Conservation (phyloP, 805 yeast species). For the Ogataea sp. region DNA sequence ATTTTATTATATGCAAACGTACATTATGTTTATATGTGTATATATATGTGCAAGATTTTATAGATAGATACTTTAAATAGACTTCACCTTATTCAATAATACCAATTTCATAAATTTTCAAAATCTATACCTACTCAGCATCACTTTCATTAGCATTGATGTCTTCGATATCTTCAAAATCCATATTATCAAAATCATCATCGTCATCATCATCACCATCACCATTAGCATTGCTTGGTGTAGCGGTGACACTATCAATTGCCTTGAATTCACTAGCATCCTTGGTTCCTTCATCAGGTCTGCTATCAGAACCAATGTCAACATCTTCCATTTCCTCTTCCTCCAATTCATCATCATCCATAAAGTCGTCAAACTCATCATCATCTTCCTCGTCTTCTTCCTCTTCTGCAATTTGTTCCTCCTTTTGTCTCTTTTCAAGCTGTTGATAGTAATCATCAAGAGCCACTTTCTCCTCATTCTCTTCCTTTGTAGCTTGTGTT, state of each 20-base stretch:
- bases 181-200: slow-evolving; percentile 22
- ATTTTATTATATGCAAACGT: too few relatives aligned
- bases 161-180: slow-evolving; percentile 19
- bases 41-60: too few relatives aligned
- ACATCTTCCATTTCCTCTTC: slow-evolving; percentile 8
- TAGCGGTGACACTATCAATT: not conserved
- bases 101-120: too few relatives aligned
- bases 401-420: slow-evolving; percentile 52
- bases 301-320: slow-evolving; percentile 17
- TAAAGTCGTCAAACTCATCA: slow-evolving; percentile 26
- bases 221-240: slow-evolving; percentile 25
- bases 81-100: too few relatives aligned
- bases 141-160: too few relatives aligned
- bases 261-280: not conserved
- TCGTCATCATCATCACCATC: slow-evolving; percentile 35
- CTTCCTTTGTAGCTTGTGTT: slow-evolving; percentile 1
- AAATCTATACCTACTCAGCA: slow-evolving; percentile 4
- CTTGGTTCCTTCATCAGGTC: slow-evolving; percentile 19
- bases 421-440: slow-evolving; percentile 60
- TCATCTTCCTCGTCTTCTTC: slow-evolving; percentile 40
- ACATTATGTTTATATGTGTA: too few relatives aligned
- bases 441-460: slow-evolving; percentile 70
- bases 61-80: not conserved
- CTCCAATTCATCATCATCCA: slow-evolving; percentile 13
- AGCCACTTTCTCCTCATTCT: slow-evolving; percentile 60